These are phyloP conservation scores for Parathielavia appendiculata DNA, from an alignment of 495 filamentous ascomycete genomes.

Conservation along the genomic window DNA sequence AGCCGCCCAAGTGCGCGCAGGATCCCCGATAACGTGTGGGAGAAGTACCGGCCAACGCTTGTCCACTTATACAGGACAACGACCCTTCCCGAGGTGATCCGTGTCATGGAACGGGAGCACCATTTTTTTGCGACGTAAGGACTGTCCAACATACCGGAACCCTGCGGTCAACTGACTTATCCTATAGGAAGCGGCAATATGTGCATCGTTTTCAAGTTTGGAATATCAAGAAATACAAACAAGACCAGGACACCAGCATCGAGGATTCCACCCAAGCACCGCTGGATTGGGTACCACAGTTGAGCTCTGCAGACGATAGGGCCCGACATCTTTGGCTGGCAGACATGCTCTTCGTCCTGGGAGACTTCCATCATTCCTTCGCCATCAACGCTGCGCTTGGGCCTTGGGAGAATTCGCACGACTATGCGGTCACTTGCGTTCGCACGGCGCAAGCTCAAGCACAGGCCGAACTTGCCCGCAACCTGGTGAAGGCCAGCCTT, in stretches of 20 bases:
- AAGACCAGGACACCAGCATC: not conserved
- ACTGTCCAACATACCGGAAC: not conserved
- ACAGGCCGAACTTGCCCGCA: conserved; percentile 8
- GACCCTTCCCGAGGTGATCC: conserved; percentile 16
- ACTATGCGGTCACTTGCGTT: not conserved
- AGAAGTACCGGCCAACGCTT: conserved; percentile 9
- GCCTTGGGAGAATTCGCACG: not conserved
- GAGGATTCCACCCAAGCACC: not conserved
- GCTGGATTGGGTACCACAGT: not conserved
- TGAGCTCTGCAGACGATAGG: not conserved
- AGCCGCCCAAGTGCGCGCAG: conserved; percentile 4
- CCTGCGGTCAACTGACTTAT: not conserved
- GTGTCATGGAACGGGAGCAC: conserved; percentile 23
- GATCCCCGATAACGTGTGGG: conserved; percentile 15
- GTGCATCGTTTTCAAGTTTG: conserved; percentile 19
- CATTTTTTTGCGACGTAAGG: conserved; percentile 30
- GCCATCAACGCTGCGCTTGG: conserved; percentile 2
- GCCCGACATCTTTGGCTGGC: not conserved
- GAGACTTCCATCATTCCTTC: conserved; percentile 15
- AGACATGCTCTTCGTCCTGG: conserved; percentile 13
- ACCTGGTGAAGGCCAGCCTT: not conserved
- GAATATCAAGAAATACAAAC: conserved; percentile 22
- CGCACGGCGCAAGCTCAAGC: conserved; percentile 11
- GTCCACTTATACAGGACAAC: conserved; percentile 14
- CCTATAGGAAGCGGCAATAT: conserved; percentile 21